Percentiles rank a stretch among this genome's conserved stretches.
phyloP scores from a whole-genome alignment of 257 asterid species.

The Forsythia viridissima region DNA sequence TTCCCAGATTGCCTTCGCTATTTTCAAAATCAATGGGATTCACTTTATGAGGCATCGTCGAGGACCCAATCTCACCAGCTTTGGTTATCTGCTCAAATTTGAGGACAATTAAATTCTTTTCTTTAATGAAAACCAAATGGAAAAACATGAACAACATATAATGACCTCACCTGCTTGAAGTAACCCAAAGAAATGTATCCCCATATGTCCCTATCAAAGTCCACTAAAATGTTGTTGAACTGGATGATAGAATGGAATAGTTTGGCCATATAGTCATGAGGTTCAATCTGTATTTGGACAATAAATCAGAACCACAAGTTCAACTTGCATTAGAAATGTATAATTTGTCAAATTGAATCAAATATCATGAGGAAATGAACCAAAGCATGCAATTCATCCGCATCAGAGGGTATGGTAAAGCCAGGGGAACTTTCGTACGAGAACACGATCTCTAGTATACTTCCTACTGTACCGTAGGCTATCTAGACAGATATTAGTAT shows the following conservation, averaged over 20 bases:
- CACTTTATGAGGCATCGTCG: constrained; percentile 96
- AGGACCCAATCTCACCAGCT: constrained; percentile 90
- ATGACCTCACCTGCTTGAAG: constrained; percentile 73
- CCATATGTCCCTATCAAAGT: constrained; percentile 80
- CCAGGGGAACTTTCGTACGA: neutral
- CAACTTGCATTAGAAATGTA: neutral
- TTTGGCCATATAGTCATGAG: constrained; percentile 88
- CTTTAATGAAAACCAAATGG: neutral
- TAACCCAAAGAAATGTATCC: constrained; percentile 80
- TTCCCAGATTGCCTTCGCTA: constrained; percentile 84
- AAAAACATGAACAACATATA: constrained; percentile 6
- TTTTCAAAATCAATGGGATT: constrained; percentile 93
- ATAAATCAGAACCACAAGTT: constrained; percentile 6
- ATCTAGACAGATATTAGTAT: too few relatives aligned
- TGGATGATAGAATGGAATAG: constrained; percentile 64
- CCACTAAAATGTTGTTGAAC: constrained; percentile 80
- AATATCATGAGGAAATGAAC: too few relatives aligned
- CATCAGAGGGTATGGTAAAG: neutral
- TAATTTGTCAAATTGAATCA: too few relatives aligned
- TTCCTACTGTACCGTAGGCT: too few relatives aligned
- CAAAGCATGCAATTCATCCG: too few relatives aligned
- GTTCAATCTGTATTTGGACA: constrained; percentile 65
- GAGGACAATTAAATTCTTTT: neutral
- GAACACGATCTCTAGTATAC: neutral
- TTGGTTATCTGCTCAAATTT: constrained; percentile 62